These are phyloP conservation scores for Rhizopus arrhizus DNA, from an alignment of 371 early-diverging fungal genomes.

Conservation along the genomic window DNA sequence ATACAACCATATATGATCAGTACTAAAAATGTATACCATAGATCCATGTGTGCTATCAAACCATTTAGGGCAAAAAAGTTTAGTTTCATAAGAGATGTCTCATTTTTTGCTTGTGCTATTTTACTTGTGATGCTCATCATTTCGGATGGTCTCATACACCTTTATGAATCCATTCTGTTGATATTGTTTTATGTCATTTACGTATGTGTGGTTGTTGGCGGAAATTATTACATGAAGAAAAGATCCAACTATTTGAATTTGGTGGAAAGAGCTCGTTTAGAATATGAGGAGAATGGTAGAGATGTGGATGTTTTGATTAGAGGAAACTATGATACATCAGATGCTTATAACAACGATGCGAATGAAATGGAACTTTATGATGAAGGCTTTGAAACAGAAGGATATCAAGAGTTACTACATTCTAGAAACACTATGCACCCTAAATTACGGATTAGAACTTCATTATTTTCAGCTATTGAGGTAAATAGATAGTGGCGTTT, in stretches of 20 bases:
- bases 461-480: slow-evolving; percentile 53
- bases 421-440: slow-evolving; percentile 33
- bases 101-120: slow-evolving; percentile 71
- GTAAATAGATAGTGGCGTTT: slow-evolving; percentile 13
- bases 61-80: slow-evolving; percentile 65
- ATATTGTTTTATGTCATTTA: slow-evolving; percentile 59
- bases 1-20: background rate
- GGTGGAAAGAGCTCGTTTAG: slow-evolving; percentile 46
- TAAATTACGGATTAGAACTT: slow-evolving; percentile 45
- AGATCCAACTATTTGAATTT: slow-evolving; percentile 41
- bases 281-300: slow-evolving; percentile 48
- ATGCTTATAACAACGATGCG: slow-evolving; percentile 16
- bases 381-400: slow-evolving; percentile 54
- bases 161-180: slow-evolving; percentile 61
- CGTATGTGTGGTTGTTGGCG: slow-evolving; percentile 61
- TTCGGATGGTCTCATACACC: slow-evolving; percentile 60
- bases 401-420: slow-evolving; percentile 33
- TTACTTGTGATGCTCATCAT: slow-evolving; percentile 60
- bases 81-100: slow-evolving; percentile 73
- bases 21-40: slow-evolving; percentile 8
- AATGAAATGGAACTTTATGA: slow-evolving; percentile 48
- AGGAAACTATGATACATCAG: slow-evolving; percentile 35
- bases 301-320: slow-evolving; percentile 47
- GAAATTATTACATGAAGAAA: slow-evolving; percentile 53
- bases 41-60: slow-evolving; percentile 72